Conservation (phyloP, 176 grass and related monocot species). For the Aechmea fasciata region DNA sequence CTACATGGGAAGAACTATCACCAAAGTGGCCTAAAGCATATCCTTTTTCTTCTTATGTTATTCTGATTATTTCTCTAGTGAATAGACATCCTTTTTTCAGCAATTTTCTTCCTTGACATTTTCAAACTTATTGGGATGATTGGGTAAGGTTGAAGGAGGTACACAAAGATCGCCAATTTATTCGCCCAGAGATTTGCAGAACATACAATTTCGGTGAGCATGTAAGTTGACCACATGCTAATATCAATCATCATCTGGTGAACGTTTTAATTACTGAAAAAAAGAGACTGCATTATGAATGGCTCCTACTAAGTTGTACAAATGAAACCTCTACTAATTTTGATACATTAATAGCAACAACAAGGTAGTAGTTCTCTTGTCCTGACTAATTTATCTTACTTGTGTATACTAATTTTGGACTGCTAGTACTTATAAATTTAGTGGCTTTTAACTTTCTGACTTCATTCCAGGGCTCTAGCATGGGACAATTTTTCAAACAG, state of each 20-base stretch:
- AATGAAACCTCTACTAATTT: too few relatives aligned
- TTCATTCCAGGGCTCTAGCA: conserved; percentile 73
- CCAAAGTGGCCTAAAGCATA: conserved; percentile 99
- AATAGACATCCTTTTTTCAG: conserved; percentile 12
- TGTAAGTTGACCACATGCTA: conserved; percentile 32
- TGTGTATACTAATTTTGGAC: background rate
- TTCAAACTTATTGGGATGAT: conserved; percentile 99
- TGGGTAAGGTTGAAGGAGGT: conserved; percentile 95
- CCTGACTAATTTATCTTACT: background rate
- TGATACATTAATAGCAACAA: too few relatives aligned
- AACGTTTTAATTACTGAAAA: too few relatives aligned
- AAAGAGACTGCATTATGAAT: background rate
- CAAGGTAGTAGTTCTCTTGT: background rate
- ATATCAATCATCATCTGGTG: background rate
- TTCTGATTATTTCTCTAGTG: background rate
- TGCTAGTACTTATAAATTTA: conserved; percentile 8
- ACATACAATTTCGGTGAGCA: conserved; percentile 99
- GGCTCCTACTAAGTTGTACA: background rate
- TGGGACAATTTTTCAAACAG: conserved; percentile 85
- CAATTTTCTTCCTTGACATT: conserved; percentile 64
- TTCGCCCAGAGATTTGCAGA: conserved; percentile 89
- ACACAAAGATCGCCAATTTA: conserved; percentile 74
- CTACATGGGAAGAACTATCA: conserved; percentile 87
- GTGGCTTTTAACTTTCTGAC: conserved; percentile 8
- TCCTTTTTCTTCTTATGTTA: conserved; percentile 42